These are phyloP conservation scores for Candida morakotiae DNA, from an alignment of 805 yeast genomes.

Conservation along the genomic window DNA sequence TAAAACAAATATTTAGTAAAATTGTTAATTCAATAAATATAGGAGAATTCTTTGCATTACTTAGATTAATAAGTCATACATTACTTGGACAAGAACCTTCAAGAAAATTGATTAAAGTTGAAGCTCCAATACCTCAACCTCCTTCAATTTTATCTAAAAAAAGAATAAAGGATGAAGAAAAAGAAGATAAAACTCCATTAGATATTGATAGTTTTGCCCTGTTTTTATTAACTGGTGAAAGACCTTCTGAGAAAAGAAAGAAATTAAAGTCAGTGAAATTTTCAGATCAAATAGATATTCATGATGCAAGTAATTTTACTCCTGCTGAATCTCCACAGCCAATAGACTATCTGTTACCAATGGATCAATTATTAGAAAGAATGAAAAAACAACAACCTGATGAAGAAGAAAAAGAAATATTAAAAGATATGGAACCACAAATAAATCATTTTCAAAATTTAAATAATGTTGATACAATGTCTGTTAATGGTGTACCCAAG, in stretches of 20 bases:
- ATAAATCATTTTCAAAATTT: conserved; percentile 71
- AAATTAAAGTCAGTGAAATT: conserved; percentile 64
- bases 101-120: conserved; percentile 46
- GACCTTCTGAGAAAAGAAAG: conserved; percentile 47
- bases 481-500: conserved; percentile 65
- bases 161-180: conserved; percentile 44
- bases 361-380: conserved; percentile 64
- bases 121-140: conserved; percentile 75
- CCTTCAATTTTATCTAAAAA: conserved; percentile 67
- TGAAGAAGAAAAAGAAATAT: conserved; percentile 66
- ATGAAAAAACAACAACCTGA: conserved; percentile 32
- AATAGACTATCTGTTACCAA: conserved; percentile 66
- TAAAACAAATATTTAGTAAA: conserved; percentile 48
- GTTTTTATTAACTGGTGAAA: conserved; percentile 75
- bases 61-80: conserved; percentile 75
- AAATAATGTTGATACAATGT: conserved; percentile 68
- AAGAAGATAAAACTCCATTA: conserved; percentile 37
- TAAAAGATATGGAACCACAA: conserved; percentile 71
- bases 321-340: conserved; percentile 20
- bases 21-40: conserved; percentile 62
- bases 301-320: conserved; percentile 19
- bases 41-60: conserved; percentile 85
- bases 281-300: conserved; percentile 56
- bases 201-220: conserved; percentile 86
- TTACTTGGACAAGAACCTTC: conserved; percentile 51